Percentiles rank a stretch among this genome's conserved stretches.
Conservation (phyloP, 306 rosid species). For the Ormosia emarginata region DNA sequence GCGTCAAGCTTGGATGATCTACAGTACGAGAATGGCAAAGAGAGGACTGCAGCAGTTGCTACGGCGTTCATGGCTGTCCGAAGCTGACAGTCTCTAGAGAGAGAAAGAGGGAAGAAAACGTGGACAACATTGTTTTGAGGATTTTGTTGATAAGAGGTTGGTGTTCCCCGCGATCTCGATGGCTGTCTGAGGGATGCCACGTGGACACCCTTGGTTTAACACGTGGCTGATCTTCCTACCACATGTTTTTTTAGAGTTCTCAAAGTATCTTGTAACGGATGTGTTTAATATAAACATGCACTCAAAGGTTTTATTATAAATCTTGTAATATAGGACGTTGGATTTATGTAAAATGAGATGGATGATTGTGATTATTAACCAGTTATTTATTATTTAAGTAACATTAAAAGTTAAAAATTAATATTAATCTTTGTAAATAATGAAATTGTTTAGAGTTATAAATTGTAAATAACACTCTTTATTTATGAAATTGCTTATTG, state of each 20-base stretch:
- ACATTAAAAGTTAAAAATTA: too few species aligned
- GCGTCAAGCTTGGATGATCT: constrained; percentile 44
- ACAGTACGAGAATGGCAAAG: constrained; percentile 40
- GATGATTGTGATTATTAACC: too few species aligned
- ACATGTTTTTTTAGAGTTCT: constrained; percentile 33
- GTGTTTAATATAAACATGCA: too few species aligned
- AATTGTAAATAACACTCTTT: too few species aligned
- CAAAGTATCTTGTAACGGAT: background rate
- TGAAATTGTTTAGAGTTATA: too few species aligned
- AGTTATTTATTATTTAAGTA: too few species aligned
- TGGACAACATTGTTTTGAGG: background rate
- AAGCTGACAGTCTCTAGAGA: background rate
- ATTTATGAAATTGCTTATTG: too few species aligned
- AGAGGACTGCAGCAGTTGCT: constrained; percentile 62
- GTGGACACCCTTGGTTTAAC: constrained; percentile 14
- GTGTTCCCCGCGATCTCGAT: constrained; percentile 54
- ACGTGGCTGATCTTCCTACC: constrained; percentile 50
- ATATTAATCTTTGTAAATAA: too few species aligned
- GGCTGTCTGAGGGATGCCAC: constrained; percentile 54
- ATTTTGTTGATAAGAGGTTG: constrained; percentile 54
- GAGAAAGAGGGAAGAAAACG: background rate
- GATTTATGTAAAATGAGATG: too few species aligned
- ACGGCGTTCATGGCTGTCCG: constrained; percentile 50
- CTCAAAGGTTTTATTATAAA: too few species aligned
- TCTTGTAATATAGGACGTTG: too few species aligned